Conservation (phyloP, 345 rosid genomes). For the Excoecaria cochinchinensis region DNA sequence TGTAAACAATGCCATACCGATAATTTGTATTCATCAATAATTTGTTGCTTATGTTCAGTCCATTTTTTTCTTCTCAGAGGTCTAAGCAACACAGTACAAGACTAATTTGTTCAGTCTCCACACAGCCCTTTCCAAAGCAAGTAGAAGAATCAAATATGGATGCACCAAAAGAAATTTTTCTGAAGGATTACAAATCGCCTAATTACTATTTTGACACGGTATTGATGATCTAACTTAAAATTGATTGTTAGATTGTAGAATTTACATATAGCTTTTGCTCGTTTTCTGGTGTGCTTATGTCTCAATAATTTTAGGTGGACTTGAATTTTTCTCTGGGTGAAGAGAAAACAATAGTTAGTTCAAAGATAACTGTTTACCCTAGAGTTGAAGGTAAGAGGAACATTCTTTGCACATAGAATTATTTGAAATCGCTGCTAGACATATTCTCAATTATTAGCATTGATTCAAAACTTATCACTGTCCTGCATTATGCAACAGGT, state of each 20-base stretch:
- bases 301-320: slow-evolving; percentile 59
- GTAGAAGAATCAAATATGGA: slow-evolving; percentile 74
- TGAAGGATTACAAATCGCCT: slow-evolving; percentile 91
- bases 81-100: slow-evolving; percentile 46
- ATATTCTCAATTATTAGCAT: no score
- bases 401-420: slow-evolving; percentile 3
- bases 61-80: slow-evolving; percentile 47
- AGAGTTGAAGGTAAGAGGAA: slow-evolving; percentile 67
- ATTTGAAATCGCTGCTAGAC: not conserved
- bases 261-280: slow-evolving; percentile 18
- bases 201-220: slow-evolving; percentile 90
- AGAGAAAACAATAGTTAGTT: slow-evolving; percentile 88
- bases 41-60: slow-evolving; percentile 16
- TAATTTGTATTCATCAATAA: not conserved
- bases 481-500: slow-evolving; percentile 38
- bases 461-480: not conserved
- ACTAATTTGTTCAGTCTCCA: slow-evolving; percentile 74
- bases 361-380: slow-evolving; percentile 69
- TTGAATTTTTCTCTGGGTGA: slow-evolving; percentile 80
- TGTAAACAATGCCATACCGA: not conserved
- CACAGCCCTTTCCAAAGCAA: slow-evolving; percentile 56
- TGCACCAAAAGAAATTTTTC: slow-evolving; percentile 80
- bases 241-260: not conserved
- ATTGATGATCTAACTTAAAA: slow-evolving; percentile 12
- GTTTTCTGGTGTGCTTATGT: slow-evolving; percentile 15